Evolutionary conservation across 164 flowering plant species (phyloP).

Genomic region (Saururus chinensis): DNA sequence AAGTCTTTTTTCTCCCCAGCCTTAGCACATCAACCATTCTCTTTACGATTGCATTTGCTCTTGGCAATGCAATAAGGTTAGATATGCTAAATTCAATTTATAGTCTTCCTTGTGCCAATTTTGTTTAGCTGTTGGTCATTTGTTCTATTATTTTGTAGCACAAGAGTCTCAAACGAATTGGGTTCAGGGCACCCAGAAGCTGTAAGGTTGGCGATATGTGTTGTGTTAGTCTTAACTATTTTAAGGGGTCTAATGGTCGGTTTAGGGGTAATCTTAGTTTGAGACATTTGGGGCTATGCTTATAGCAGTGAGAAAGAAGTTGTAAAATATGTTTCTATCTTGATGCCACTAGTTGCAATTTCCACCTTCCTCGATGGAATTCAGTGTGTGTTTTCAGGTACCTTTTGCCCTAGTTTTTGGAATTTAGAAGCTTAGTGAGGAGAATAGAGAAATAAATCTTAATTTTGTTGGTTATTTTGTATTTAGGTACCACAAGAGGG

Average conservation of each 20-base stretch:
- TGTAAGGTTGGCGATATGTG: slow-evolving; percentile 33
- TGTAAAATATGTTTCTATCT: slow-evolving; percentile 31
- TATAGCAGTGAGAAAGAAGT: slow-evolving; percentile 4
- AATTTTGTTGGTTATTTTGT: background rate
- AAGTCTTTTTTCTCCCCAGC: background rate
- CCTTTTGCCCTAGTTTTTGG: background rate
- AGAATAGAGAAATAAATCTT: background rate
- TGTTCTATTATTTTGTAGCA: slow-evolving; percentile 18
- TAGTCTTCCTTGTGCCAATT: background rate
- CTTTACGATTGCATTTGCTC: background rate
- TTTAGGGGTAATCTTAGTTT: slow-evolving; percentile 18
- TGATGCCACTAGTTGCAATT: too few species aligned
- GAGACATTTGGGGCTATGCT: too few species aligned
- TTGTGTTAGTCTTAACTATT: slow-evolving; percentile 19
- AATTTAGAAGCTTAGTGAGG: background rate
- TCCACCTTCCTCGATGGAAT: slow-evolving; percentile 38
- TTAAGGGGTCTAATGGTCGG: slow-evolving; percentile 20
- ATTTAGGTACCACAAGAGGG: slow-evolving; percentile 55
- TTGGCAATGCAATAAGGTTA: background rate
- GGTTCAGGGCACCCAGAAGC: slow-evolving; percentile 42
- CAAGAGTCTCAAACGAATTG: slow-evolving; percentile 45
- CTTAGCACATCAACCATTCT: background rate
- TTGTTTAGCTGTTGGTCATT: background rate
- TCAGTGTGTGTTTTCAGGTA: slow-evolving; percentile 46
- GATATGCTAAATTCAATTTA: background rate